Evolutionary conservation across 2,329 filamentous ascomycete species (phyloP).

Genomic region (Colletotrichum sp.): DNA sequence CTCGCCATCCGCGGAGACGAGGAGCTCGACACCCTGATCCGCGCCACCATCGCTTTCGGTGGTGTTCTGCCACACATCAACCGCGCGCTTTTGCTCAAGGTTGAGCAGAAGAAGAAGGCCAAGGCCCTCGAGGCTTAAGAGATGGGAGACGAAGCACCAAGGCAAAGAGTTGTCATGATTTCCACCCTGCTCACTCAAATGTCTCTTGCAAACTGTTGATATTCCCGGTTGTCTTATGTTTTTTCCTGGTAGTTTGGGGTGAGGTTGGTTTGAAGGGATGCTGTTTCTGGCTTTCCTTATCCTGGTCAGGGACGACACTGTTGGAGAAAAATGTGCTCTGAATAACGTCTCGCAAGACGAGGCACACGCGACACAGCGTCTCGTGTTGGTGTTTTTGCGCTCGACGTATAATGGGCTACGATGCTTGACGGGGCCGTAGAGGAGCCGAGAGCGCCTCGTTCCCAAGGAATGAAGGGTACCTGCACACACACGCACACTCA

Average conservation of each 20-base stretch:
- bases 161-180: slow-evolving; percentile 16
- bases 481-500: not conserved
- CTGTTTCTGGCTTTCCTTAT: slow-evolving; percentile 4
- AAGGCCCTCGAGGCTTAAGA: slow-evolving; percentile 39
- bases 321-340: not conserved
- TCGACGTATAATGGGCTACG: not conserved
- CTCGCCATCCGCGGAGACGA: slow-evolving; percentile 98
- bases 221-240: slow-evolving; percentile 11
- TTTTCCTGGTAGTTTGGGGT: slow-evolving; percentile 6
- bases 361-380: not conserved
- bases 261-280: slow-evolving; percentile 8
- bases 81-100: slow-evolving; percentile 92
- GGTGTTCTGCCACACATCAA: slow-evolving; percentile 99
- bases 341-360: not conserved
- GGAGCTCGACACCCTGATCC: slow-evolving; percentile 96
- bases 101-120: slow-evolving; percentile 95
- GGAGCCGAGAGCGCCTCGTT: slow-evolving; percentile 1
- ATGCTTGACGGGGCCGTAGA: not conserved
- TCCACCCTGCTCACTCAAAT: slow-evolving; percentile 9
- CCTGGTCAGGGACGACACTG: slow-evolving; percentile 8
- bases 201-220: slow-evolving; percentile 1
- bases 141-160: not conserved
- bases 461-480: not conserved
- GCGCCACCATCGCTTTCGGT: slow-evolving; percentile 96
- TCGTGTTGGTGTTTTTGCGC: not conserved